phyloP scores from a whole-genome alignment of 441 rosid species.

The Euphorbia neoarborescens region DNA sequence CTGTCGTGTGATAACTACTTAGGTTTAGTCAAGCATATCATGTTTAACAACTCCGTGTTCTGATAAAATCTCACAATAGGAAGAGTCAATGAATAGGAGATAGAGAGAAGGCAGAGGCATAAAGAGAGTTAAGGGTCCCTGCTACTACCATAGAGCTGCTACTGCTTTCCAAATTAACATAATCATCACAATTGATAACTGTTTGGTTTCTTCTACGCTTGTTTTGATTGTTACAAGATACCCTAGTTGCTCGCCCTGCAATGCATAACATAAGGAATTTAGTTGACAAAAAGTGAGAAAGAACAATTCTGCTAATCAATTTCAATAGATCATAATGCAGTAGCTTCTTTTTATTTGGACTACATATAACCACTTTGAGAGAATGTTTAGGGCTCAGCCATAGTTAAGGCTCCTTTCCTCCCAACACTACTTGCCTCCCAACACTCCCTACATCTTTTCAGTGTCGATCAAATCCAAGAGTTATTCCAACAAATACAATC shows the following conservation, averaged over 20 bases:
- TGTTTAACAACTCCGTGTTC: neutral
- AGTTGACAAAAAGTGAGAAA: constrained; percentile 3
- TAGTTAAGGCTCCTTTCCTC: neutral
- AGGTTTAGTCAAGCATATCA: neutral
- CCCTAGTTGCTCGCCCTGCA: constrained; percentile 39
- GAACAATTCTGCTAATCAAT: neutral
- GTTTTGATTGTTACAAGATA: constrained; percentile 26
- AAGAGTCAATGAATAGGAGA: neutral
- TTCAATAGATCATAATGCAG: neutral
- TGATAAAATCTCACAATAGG: neutral
- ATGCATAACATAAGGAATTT: neutral
- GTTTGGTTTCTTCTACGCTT: constrained; percentile 46
- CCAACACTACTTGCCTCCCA: too few relatives aligned
- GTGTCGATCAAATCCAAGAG: neutral
- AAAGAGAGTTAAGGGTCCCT: neutral
- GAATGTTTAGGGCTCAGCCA: neutral
- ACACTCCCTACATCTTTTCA: neutral
- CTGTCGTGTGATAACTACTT: neutral
- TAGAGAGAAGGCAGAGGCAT: neutral
- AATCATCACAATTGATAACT: constrained; percentile 36
- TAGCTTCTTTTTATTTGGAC: neutral
- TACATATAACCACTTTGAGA: neutral
- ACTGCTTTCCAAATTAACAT: constrained; percentile 40
- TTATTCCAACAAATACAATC: neutral
- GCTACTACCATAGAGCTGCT: constrained; percentile 34